Evolutionary conservation across 2,329 filamentous ascomycete species (phyloP), one percentile per base, ranked within the genome.

Genomic region (Pseudocercospora eumusae): DNA sequence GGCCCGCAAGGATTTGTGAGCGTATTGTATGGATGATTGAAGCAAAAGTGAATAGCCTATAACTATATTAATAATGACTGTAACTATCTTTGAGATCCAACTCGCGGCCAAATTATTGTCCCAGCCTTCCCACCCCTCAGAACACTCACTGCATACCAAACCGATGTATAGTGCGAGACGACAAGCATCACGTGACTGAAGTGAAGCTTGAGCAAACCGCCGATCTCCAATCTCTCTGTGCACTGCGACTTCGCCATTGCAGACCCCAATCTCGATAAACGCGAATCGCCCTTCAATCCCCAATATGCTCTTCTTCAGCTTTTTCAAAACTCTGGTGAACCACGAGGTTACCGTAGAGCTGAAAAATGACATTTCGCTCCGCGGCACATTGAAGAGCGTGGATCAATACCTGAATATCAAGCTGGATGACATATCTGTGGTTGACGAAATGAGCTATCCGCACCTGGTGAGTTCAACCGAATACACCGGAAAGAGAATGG

Each of bases 401-500:
- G 95, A 99, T 77, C 95, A 98, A 81, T 99, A 96, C 80, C 86
- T 99, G 74, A 99, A 99, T 81, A 97, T 99, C 81, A 98, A 98
- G 83, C 86, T 99, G 56, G 95, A 99, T 74, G 92, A 97, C 74
- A 96, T 98, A 64, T 85, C 88, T 66, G 93, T 98, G 31, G 85
- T 96, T 25, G 93, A 99, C 69, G 92, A 98, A 80, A 81, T 95
- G 74, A 92, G 93, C 78, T 98, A 97, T 76, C 95, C 95, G 56
- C 95, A 99, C 78, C 79, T 99, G 77, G 91, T 93, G 73, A 70
- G 81, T 77, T n/a, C 15, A 7, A 18, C 52, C 6, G 8, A 25
- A 4, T 18, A n/a, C 47, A 25, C 21, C 1, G 47, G 8, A 23
- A 20, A 31, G 10, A 31, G 23, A 27, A 6, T 52, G 13, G 9